Evolutionary conservation across 345 rosid genomes (phyloP).

Genomic region (Microcos paniculata): DNA sequence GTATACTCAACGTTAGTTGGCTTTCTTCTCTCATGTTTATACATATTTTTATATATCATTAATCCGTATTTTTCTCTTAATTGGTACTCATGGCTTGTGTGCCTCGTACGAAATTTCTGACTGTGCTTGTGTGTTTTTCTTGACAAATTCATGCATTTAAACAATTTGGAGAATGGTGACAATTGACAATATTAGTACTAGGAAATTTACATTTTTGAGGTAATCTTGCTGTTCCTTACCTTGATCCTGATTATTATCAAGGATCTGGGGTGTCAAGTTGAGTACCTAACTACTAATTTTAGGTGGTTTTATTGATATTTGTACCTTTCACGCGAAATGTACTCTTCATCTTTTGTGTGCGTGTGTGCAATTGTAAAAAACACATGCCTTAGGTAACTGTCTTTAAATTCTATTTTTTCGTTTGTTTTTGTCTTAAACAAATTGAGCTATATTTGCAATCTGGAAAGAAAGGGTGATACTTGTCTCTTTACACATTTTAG

Average conservation of each 20-base stretch:
- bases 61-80: not conserved
- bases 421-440: not conserved
- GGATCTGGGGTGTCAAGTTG: not conserved
- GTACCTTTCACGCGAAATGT: not conserved
- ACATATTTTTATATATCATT: not conserved
- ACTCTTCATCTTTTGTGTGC: not conserved
- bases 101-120: not conserved
- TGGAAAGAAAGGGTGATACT: not conserved
- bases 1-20: slow-evolving; percentile 92
- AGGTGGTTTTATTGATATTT: not conserved
- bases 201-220: not conserved
- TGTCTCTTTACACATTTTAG: not conserved
- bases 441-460: not conserved
- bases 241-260: not conserved
- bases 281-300: not conserved
- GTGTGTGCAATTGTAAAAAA: not conserved
- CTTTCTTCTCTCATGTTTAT: not conserved
- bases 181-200: not conserved
- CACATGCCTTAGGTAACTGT: not conserved
- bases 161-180: not conserved
- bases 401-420: not conserved
- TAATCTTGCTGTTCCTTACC: not conserved
- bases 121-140: not conserved
- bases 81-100: not conserved
- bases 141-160: not conserved